These are phyloP conservation scores for Cymodocea nodosa DNA, from an alignment of 116 monocot species.

Conservation along the genomic window DNA sequence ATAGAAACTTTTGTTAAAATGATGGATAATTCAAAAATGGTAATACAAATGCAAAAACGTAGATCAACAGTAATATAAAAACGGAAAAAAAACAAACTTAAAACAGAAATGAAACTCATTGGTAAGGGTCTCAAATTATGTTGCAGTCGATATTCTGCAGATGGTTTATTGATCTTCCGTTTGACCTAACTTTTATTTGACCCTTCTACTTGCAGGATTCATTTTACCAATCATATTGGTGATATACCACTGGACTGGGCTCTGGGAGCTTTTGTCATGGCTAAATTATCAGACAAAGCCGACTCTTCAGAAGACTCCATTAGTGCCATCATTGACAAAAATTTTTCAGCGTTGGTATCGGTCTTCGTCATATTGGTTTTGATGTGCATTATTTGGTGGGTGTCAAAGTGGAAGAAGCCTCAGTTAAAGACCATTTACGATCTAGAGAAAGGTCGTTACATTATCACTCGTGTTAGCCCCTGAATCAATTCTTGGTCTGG, in stretches of 20 bases:
- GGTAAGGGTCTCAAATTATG: too few species aligned
- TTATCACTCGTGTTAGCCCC: conserved; percentile 31
- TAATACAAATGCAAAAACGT: too few species aligned
- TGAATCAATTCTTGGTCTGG: conserved; percentile 1
- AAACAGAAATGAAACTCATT: too few species aligned
- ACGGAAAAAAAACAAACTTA: too few species aligned
- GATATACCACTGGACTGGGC: conserved; percentile 70
- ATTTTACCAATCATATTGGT: conserved; percentile 43
- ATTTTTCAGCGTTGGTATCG: conserved; percentile 6
- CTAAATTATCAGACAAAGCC: conserved; percentile 7
- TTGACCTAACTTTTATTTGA: background rate
- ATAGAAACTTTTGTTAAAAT: too few species aligned
- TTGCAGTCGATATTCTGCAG: too few species aligned
- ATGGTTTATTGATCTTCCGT: too few species aligned
- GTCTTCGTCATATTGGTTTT: conserved; percentile 16
- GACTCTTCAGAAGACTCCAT: conserved; percentile 8
- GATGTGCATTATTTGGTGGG: conserved; percentile 16
- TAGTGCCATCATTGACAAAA: conserved; percentile 1
- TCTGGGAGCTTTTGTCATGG: conserved; percentile 80
- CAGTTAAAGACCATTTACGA: conserved; percentile 73
- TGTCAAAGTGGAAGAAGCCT: conserved; percentile 52
- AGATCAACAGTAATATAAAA: too few species aligned
- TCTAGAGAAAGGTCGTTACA: conserved; percentile 80
- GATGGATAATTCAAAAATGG: too few species aligned
- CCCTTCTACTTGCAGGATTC: conserved; percentile 33